Evolutionary conservation across 2,329 filamentous ascomycete genomes (phyloP).

Genomic region (Alternaria postmessia): DNA sequence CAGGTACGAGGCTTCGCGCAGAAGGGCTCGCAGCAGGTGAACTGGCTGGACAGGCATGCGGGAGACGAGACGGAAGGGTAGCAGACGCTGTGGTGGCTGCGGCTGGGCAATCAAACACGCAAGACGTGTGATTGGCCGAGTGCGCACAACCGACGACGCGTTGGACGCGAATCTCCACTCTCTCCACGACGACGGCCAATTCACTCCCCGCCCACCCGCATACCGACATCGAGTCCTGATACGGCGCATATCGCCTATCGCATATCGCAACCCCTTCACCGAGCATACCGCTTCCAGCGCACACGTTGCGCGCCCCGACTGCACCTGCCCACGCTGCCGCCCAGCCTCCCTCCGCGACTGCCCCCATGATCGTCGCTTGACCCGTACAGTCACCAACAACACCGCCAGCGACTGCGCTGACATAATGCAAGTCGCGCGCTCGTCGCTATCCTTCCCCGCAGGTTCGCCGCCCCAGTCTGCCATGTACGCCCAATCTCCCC

Average conservation of each 20-base stretch:
- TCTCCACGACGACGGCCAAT: conserved; percentile 27
- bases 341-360: conserved; percentile 7
- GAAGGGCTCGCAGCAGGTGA: conserved; percentile 63
- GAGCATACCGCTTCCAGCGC: neutral
- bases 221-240: conserved; percentile 1
- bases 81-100: conserved; percentile 3
- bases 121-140: conserved; percentile 30
- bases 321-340: conserved; percentile 5
- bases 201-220: conserved; percentile 25
- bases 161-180: conserved; percentile 34
- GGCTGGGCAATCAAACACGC: conserved; percentile 7
- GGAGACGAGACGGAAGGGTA: conserved; percentile 3
- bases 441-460: conserved; percentile 38
- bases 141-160: conserved; percentile 28
- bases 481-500: conserved; percentile 46
- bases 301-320: conserved; percentile 4
- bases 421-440: conserved; percentile 48
- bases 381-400: conserved; percentile 17
- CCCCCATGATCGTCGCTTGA: conserved; percentile 30
- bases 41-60: conserved; percentile 39
- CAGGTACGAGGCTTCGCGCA: conserved; percentile 68
- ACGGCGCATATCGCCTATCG: conserved; percentile 5
- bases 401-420: conserved; percentile 25
- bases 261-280: conserved; percentile 3
- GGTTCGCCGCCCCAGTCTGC: conserved; percentile 41